Base-by-base conservation (phyloP, 1,284 basidiomycete species). In the Leccinum subfulvum region DNA sequence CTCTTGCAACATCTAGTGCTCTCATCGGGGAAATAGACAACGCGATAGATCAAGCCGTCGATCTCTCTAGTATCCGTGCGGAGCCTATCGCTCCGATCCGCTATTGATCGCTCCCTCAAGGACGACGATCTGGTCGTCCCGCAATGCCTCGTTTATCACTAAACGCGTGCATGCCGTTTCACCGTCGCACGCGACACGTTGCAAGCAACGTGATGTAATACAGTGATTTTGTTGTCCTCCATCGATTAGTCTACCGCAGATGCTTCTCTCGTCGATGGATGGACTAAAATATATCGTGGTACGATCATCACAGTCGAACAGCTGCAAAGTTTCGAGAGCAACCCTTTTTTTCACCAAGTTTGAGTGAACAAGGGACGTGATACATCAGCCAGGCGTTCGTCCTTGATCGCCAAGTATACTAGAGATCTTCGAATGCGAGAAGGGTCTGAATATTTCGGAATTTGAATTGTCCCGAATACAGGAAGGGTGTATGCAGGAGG, bases 1-100 rank as follows among this genome's bases (percentile, higher is more conserved):
- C 23, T 49, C 16, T n/a, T 26, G 33, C 35, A 14, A 47, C 23
- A 9, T 2, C 14, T 71, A 97, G 94, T 53, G 90, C 90, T 47
- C 80, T 98, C 66, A 92, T 99, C 47, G 97, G 94, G 55, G 94
- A 97, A 76, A 73, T 98, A 37, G 97, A 99, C 77, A 86, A 90
- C 65, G 90, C 88, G 33, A 81, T 91, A 65, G 97, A 99, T 77
- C 81, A 86, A 57, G 81, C 88, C 1, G 85, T 91, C 51, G 94
- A 98, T 76, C 85, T 94, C 56, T 80, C 47, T 13, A 82, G 87
- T 30, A 87, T 98, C 66, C 88, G 86, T 59, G 97, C 96, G 26
- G 95, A 98, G 67, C 96, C 97, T 0, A 82, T 97, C 44, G 87
- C 87, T 30, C 82, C 89, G 21, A 92, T 93, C 60, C 88, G 86